phyloP scores from a whole-genome alignment of 75 land plant species.

The Azolla pinnata region DNA sequence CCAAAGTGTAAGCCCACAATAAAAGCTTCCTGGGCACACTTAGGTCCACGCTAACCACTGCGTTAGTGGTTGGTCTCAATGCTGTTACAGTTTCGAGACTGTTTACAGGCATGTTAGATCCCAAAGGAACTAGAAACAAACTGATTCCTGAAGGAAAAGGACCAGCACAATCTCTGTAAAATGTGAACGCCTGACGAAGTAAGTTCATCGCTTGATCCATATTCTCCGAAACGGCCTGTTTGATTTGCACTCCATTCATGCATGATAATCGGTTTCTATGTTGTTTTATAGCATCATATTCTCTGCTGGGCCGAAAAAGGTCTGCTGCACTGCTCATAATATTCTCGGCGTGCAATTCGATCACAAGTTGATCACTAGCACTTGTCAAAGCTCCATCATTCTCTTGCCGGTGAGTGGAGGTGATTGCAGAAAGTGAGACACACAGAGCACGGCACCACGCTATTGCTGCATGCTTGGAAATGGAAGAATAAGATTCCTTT shows the following conservation, averaged over 20 bases:
- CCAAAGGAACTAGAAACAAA: conserved; percentile 42
- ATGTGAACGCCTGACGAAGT: conserved; percentile 54
- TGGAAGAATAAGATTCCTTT: conserved; percentile 48
- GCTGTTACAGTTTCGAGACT: conserved; percentile 9
- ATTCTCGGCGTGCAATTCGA: conserved; percentile 51
- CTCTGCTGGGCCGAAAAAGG: conserved; percentile 21
- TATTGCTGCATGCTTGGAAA: conserved; percentile 82
- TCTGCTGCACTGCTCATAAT: conserved; percentile 41
- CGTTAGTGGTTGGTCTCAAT: conserved; percentile 14
- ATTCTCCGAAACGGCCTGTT: conserved; percentile 55
- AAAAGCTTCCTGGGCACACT: conserved; percentile 82
- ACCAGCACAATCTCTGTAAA: conserved; percentile 77
- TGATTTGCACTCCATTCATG: conserved; percentile 44
- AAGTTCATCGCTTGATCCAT: conserved; percentile 52
- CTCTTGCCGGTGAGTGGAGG: conserved; percentile 25
- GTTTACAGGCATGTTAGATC: too few relatives aligned
- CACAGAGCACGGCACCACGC: conserved; percentile 91
- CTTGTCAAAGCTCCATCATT: conserved; percentile 7
- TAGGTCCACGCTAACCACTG: conserved; percentile 38
- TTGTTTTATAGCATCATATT: conserved; percentile 32
- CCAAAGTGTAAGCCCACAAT: conserved; percentile 83
- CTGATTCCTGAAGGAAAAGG: conserved; percentile 61
- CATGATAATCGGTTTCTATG: conserved; percentile 25
- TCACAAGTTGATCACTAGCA: conserved; percentile 32
- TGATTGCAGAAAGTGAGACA: conserved; percentile 56